Evolutionary conservation across 129 eudicot species (phyloP).

Genomic region (sunflower (Helianthus annuus)): DNA sequence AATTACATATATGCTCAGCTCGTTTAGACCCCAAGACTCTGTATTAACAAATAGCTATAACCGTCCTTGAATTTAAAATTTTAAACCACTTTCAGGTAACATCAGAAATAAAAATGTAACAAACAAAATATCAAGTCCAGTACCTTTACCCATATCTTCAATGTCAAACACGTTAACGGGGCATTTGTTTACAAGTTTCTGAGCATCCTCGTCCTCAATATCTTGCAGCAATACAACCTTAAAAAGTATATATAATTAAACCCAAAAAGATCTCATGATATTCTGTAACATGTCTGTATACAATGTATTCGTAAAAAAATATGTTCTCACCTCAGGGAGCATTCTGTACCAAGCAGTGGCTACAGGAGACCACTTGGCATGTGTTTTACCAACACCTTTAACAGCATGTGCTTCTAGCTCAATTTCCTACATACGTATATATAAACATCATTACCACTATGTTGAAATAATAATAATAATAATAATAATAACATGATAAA

Average conservation of each 20-base stretch:
- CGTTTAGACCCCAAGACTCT: no score
- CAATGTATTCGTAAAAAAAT: not conserved
- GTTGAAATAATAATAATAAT: not conserved
- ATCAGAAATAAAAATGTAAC: not conserved
- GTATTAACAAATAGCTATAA: not conserved
- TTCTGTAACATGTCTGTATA: not conserved
- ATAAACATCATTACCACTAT: not conserved
- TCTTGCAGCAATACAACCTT: slow-evolving; percentile 79
- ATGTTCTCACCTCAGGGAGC: slow-evolving; percentile 82
- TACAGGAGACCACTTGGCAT: slow-evolving; percentile 98
- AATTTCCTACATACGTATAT: slow-evolving; percentile 58
- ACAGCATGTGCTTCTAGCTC: slow-evolving; percentile 96
- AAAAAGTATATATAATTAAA: not conserved
- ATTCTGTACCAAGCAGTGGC: slow-evolving; percentile 98
- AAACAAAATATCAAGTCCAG: not conserved
- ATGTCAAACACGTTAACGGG: slow-evolving; percentile 87
- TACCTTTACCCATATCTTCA: slow-evolving; percentile 78
- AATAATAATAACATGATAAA: not conserved
- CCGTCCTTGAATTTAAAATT: not conserved
- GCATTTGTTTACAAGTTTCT: slow-evolving; percentile 68
- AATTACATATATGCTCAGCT: no score
- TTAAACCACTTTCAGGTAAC: not conserved
- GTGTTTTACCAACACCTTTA: slow-evolving; percentile 89
- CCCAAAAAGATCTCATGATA: not conserved
- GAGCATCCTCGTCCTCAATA: slow-evolving; percentile 62